Percentiles rank a stretch among this genome's conserved stretches.
These are phyloP conservation scores for Penicillium daleae DNA, from an alignment of 495 filamentous ascomycete species.

Conservation along the genomic window DNA sequence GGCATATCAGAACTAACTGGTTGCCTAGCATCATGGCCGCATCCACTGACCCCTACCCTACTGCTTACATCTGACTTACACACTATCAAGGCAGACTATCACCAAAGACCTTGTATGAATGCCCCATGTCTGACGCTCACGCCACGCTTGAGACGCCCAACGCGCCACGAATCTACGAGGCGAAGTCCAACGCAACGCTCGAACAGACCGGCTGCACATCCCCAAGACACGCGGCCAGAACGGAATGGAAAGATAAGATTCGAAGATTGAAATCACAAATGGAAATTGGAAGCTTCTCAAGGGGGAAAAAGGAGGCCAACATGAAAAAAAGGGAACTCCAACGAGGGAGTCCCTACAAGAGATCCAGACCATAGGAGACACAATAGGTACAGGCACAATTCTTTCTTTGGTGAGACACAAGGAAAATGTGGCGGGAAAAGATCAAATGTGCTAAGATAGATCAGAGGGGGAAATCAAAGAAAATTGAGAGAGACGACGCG, in stretches of 20 bases:
- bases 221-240: not conserved
- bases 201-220: not conserved
- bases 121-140: constrained; percentile 24
- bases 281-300: constrained; percentile 32
- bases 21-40: not conserved
- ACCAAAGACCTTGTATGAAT: constrained; percentile 23
- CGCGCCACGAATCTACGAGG: not conserved
- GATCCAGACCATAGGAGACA: constrained; percentile 25
- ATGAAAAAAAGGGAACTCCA: constrained; percentile 30
- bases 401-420: constrained; percentile 31
- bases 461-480: constrained; percentile 32
- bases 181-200: constrained; percentile 6
- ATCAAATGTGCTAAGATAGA: constrained; percentile 30
- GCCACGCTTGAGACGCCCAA: constrained; percentile 24
- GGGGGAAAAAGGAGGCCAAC: constrained; percentile 8
- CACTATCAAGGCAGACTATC: constrained; percentile 9
- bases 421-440: constrained; percentile 26
- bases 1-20: not conserved
- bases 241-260: constrained; percentile 8
- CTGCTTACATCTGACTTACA: constrained; percentile 1
- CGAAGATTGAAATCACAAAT: constrained; percentile 27
- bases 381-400: constrained; percentile 37
- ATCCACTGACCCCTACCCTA: not conserved
- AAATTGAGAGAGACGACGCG: constrained; percentile 23
- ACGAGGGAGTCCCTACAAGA: constrained; percentile 18